phyloP scores from a whole-genome alignment of 75 land plant genomes.

The Cryptomeria japonica region DNA sequence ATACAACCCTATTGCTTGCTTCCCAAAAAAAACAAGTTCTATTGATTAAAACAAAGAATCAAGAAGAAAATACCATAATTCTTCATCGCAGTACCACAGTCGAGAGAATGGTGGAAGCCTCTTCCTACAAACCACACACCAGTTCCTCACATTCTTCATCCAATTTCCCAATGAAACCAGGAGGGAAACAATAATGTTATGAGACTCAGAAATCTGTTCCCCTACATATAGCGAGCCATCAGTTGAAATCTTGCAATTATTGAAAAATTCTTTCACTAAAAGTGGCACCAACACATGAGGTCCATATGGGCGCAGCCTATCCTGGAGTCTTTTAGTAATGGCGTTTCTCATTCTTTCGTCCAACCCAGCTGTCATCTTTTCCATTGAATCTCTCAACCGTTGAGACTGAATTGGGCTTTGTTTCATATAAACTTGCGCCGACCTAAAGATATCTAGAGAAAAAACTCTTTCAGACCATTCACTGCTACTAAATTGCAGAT shows the following conservation, averaged over 20 bases:
- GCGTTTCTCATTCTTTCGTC: neutral
- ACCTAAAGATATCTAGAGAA: neutral
- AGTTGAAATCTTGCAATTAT: neutral
- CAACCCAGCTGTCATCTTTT: neutral
- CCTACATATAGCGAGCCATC: neutral
- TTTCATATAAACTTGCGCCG: neutral
- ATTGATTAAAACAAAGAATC: too few relatives aligned
- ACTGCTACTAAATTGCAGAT: neutral
- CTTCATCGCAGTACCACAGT: conserved; percentile 8
- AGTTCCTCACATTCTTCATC: neutral
- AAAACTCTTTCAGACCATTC: neutral
- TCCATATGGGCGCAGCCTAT: neutral
- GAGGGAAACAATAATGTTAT: neutral
- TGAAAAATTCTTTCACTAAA: neutral
- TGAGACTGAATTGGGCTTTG: neutral
- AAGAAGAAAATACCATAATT: neutral
- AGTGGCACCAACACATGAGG: neutral
- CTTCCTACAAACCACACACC: conserved; percentile 3
- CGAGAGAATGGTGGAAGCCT: neutral
- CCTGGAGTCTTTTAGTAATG: neutral
- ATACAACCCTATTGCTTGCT: too few relatives aligned
- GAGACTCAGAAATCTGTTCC: neutral
- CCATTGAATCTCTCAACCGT: neutral
- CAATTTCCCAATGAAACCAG: neutral
- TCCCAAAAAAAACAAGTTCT: neutral